Evolutionary conservation across 208 protist species (phyloP).

Genomic region (Tritrichomonas musculus): DNA sequence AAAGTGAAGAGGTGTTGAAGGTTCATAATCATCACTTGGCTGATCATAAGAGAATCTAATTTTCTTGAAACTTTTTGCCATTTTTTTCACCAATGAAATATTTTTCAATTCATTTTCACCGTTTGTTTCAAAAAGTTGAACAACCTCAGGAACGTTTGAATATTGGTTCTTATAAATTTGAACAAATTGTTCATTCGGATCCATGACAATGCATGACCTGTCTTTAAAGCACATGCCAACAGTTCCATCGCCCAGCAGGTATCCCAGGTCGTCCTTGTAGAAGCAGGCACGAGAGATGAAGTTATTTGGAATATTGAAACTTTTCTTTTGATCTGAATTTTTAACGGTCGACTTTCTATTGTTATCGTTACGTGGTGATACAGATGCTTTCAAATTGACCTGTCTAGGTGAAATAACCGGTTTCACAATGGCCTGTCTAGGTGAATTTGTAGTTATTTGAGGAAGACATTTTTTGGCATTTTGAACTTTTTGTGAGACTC

Average conservation of each 20-base stretch:
- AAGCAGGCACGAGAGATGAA: not conserved
- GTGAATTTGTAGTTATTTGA: no score
- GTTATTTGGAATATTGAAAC: conserved; percentile 74
- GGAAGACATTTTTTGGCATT: no score
- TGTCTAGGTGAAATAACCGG: no score
- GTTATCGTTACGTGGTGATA: no score
- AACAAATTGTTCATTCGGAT: conserved; percentile 45
- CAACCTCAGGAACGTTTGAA: not conserved
- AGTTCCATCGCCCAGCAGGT: conserved; percentile 75
- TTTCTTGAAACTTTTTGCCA: not conserved
- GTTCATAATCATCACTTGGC: not conserved
- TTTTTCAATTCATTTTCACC: not conserved
- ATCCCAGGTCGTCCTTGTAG: conserved; percentile 77
- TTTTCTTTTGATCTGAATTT: no score
- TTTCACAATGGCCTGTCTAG: no score
- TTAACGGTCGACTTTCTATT: no score
- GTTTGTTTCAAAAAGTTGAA: not conserved
- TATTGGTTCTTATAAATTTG: not conserved
- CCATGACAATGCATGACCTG: conserved; percentile 79
- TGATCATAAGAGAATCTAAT: not conserved
- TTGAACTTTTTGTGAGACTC: not conserved
- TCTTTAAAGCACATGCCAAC: conserved; percentile 93
- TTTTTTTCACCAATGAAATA: not conserved
- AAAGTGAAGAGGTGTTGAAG: not conserved
- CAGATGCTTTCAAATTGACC: no score